Evolutionary conservation across 2,329 filamentous ascomycete genomes (phyloP), one percentile per base, ranked within the genome.

Genomic region (Thermothelomyces thermophilus): DNA sequence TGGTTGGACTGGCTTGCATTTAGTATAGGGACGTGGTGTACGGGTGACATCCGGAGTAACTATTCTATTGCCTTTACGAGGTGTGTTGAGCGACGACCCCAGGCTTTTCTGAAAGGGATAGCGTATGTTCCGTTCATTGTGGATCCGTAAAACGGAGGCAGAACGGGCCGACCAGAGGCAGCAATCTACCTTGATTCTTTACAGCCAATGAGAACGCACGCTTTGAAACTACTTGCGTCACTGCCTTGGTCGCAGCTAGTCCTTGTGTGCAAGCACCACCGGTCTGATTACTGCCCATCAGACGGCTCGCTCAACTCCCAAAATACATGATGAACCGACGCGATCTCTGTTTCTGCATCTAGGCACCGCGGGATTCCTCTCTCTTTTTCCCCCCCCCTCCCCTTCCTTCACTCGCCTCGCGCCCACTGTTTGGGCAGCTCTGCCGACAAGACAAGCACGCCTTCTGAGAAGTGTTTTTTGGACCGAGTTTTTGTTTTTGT

Each of bases 251-350:
- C 20, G n/a, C 16, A 34, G 43, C n/a, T n/a, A n/a, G n/a, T n/a
- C n/a, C n/a, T n/a, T 20, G 48, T 45, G 54, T 48, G 54, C 51
- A n/a, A n/a, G n/a, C 54, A 53, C 54, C 36, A 41, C 10, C 8
- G 13, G 17, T 13, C 16, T 13, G 14, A 31, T 14, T 7, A 52
- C 35, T 31, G 19, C 19, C 36, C 30, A 41, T 33, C n/a, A 47
- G 26, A 44, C 35, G 36, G 33, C 41, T n/a, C n/a, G n/a, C n/a
- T n/a, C 19, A 30, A 31, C n/a, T 37, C 33, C 33, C 5, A 13
- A 24, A 20, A 34, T 56, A 51, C 48, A 58, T 53, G 36, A 55
- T 56, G 56, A 19, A 33, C 49, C 16, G 47, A 39, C 49, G 46
- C 46, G 10, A 36, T 13, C 39, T n/a, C 43, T 36, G 42, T 39